Conservation (phyloP, 371 early-diverging fungal species). For the Nematocida sp. region DNA sequence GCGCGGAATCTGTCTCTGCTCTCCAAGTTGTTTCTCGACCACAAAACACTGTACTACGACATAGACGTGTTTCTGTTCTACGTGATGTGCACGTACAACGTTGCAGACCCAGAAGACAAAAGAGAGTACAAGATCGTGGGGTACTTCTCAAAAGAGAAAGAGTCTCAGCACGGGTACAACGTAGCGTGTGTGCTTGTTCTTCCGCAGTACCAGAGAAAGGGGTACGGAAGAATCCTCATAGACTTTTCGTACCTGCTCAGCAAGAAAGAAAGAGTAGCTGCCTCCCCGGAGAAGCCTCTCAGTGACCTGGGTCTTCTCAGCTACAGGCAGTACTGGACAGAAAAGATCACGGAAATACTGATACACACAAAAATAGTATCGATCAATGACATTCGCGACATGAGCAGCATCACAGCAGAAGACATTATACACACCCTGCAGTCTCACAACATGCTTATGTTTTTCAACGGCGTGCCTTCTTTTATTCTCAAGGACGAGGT, state of each 20-base stretch:
- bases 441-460: conserved; percentile 77
- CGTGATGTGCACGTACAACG: conserved; percentile 71
- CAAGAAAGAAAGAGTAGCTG: conserved; percentile 81
- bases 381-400: conserved; percentile 73
- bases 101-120: conserved; percentile 57
- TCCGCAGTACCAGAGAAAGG: conserved; percentile 91
- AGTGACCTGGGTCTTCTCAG: conserved; percentile 88
- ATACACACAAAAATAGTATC: conserved; percentile 57
- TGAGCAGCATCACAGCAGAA: conserved; percentile 77
- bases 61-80: conserved; percentile 97
- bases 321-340: conserved; percentile 74
- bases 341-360: conserved; percentile 44
- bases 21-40: conserved; percentile 94
- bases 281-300: conserved; percentile 93
- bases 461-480: conserved; percentile 81
- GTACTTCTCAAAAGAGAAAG: conserved; percentile 97
- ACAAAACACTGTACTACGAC: conserved; percentile 97
- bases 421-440: conserved; percentile 87
- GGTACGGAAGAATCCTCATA: conserved; percentile 89
- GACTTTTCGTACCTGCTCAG: conserved; percentile 87
- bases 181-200: conserved; percentile 97
- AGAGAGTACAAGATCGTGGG: conserved; percentile 81
- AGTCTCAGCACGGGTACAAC: conserved; percentile 81
- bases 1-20: conserved; percentile 91
- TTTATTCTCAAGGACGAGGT: conserved; percentile 78